Conservation (phyloP, 352 stramenopile genomes). For the Saprolegnia diclina region DNA sequence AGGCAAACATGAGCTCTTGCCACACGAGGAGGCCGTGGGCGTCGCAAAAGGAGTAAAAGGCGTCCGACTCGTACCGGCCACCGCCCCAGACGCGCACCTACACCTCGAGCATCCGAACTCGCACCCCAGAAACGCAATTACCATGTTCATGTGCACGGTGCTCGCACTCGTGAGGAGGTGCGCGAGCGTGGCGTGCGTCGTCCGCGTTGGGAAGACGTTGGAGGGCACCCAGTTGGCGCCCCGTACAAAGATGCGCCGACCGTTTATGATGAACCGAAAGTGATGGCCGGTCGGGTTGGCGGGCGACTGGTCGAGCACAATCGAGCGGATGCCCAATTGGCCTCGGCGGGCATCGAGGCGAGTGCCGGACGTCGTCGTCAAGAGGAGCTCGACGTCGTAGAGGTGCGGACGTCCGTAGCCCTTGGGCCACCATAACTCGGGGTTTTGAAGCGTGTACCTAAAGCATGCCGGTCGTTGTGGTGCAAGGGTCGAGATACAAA, state of each 20-base stretch:
- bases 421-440: constrained; percentile 65
- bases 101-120: not conserved
- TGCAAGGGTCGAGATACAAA: constrained; percentile 24
- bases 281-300: constrained; percentile 43
- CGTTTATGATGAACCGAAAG: constrained; percentile 75
- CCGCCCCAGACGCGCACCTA: constrained; percentile 83
- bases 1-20: constrained; percentile 90
- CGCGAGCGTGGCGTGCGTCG: constrained; percentile 34
- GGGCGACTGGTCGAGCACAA: constrained; percentile 55
- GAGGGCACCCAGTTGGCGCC: constrained; percentile 77
- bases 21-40: constrained; percentile 80
- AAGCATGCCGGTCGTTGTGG: not conserved
- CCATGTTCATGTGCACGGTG: constrained; percentile 82
- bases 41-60: constrained; percentile 79
- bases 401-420: constrained; percentile 57
- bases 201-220: constrained; percentile 65
- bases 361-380: constrained; percentile 17
- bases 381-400: constrained; percentile 46
- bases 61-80: constrained; percentile 76
- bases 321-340: constrained; percentile 46
- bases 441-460: constrained; percentile 42
- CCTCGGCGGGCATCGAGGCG: constrained; percentile 32
- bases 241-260: constrained; percentile 59
- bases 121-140: constrained; percentile 22
- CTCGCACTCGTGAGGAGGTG: constrained; percentile 52